Evolutionary conservation across 2,329 filamentous ascomycete species (phyloP).

Genomic region (Phyllachora maydis): DNA sequence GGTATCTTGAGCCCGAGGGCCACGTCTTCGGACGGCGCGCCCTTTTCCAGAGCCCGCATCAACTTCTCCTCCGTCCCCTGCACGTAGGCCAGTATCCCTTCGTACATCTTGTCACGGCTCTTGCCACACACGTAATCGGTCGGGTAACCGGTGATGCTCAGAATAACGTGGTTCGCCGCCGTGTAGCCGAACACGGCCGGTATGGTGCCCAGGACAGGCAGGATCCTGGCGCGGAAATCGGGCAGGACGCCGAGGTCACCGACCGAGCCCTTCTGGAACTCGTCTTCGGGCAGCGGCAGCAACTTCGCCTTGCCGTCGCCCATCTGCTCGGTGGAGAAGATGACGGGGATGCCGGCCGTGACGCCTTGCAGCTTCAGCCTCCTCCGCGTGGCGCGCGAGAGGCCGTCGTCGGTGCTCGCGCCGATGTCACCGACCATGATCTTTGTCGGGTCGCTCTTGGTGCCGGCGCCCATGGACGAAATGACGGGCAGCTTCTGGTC

Average conservation of each 20-base stretch:
- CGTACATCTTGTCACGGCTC: conserved; percentile 78
- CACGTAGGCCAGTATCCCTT: conserved; percentile 54
- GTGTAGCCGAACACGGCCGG: conserved; percentile 88
- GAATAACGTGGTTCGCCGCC: conserved; percentile 80
- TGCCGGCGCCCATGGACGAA: conserved; percentile 89
- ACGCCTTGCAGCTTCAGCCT: conserved; percentile 61
- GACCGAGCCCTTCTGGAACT: conserved; percentile 70
- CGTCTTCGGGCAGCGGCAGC: conserved; percentile 69
- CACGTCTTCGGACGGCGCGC: conserved; percentile 23
- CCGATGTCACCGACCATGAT: conserved; percentile 87
- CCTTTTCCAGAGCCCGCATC: conserved; percentile 27
- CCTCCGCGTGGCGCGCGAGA: conserved; percentile 69
- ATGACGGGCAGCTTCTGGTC: conserved; percentile 62
- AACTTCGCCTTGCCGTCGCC: conserved; percentile 82
- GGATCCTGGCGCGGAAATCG: conserved; percentile 84
- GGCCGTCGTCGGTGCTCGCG: conserved; percentile 65
- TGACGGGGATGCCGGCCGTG: conserved; percentile 68
- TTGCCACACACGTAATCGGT: conserved; percentile 68
- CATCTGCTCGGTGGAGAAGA: conserved; percentile 81
- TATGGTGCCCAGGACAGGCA: conserved; percentile 93
- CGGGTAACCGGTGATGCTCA: conserved; percentile 61
- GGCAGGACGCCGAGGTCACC: conserved; percentile 74
- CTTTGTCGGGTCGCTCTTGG: conserved; percentile 69
- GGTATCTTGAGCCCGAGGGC: conserved; percentile 59
- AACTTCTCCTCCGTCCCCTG: conserved; percentile 66